Evolutionary conservation across 2,329 filamentous ascomycete genomes (phyloP).

Genomic region (Sclerotinia spermophila): DNA sequence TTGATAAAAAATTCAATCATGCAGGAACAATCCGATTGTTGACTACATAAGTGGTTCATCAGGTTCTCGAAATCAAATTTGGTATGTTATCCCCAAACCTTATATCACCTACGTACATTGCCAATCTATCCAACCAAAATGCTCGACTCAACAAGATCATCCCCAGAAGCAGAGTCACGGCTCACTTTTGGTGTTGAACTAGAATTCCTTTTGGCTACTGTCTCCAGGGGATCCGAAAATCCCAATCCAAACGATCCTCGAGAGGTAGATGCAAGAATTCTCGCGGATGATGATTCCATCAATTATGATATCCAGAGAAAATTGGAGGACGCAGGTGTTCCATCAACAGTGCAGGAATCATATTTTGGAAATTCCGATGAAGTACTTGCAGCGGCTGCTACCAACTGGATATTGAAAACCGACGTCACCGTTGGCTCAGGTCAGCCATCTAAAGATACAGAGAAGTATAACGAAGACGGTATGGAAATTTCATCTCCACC

Average conservation of each 20-base stretch:
- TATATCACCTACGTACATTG: neutral
- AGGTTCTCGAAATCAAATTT: too few relatives aligned
- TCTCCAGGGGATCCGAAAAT: neutral
- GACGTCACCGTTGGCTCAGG: neutral
- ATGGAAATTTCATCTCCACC: neutral
- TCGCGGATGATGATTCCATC: neutral
- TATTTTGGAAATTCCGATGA: neutral
- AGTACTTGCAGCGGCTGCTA: neutral
- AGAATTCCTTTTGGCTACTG: conserved; percentile 1
- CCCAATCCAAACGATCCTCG: conserved; percentile 1
- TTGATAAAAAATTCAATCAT: neutral
- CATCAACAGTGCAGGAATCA: neutral
- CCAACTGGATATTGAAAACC: neutral
- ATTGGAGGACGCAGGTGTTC: neutral
- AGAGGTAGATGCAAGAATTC: neutral
- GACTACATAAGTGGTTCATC: neutral
- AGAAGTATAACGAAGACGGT: neutral
- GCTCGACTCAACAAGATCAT: neutral
- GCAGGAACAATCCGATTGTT: neutral
- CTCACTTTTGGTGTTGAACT: conserved; percentile 13
- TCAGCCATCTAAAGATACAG: neutral
- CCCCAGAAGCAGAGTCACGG: neutral
- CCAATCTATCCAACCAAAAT: neutral
- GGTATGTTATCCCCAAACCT: too few relatives aligned
- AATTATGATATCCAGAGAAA: neutral